Conservation (phyloP, 2,329 filamentous ascomycete species). For the Arthrobotrys musiformis region DNA sequence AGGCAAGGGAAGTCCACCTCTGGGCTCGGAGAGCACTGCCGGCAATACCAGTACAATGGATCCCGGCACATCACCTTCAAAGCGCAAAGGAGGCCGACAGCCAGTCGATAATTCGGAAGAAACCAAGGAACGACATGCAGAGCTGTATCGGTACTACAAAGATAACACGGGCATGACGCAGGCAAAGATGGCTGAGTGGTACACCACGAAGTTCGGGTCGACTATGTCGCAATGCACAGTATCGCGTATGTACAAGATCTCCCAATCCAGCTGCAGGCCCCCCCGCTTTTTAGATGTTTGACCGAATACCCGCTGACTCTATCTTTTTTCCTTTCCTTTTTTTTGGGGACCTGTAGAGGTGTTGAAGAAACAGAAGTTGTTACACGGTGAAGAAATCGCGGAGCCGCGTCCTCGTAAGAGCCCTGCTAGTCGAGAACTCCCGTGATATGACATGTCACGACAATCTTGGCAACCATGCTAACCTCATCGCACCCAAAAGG, state of each 20-base stretch:
- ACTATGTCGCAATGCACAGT: slow-evolving; percentile 55
- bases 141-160: slow-evolving; percentile 54
- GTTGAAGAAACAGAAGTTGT: slow-evolving; percentile 55
- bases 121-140: slow-evolving; percentile 49
- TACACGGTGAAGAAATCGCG: slow-evolving; percentile 54
- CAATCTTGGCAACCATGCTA: slow-evolving; percentile 36
- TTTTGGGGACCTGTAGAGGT: slow-evolving; percentile 29
- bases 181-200: slow-evolving; percentile 56
- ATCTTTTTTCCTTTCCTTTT: slow-evolving; percentile 2
- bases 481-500: slow-evolving; percentile 32
- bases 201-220: slow-evolving; percentile 50
- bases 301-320: slow-evolving; percentile 19
- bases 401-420: slow-evolving; percentile 55
- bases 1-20: slow-evolving; percentile 49
- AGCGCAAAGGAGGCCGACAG: slow-evolving; percentile 47
- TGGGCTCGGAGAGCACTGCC: slow-evolving; percentile 49
- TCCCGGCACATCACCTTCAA: slow-evolving; percentile 46
- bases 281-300: not conserved
- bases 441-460: slow-evolving; percentile 42
- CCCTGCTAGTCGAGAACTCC: slow-evolving; percentile 46
- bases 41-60: slow-evolving; percentile 51
- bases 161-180: slow-evolving; percentile 50
- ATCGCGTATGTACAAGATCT: slow-evolving; percentile 42
- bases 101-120: slow-evolving; percentile 53
- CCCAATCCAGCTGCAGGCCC: slow-evolving; percentile 8